Conservation (phyloP, 2,329 filamentous ascomycete genomes). For the Ophiocordyceps camponoti-saundersi region DNA sequence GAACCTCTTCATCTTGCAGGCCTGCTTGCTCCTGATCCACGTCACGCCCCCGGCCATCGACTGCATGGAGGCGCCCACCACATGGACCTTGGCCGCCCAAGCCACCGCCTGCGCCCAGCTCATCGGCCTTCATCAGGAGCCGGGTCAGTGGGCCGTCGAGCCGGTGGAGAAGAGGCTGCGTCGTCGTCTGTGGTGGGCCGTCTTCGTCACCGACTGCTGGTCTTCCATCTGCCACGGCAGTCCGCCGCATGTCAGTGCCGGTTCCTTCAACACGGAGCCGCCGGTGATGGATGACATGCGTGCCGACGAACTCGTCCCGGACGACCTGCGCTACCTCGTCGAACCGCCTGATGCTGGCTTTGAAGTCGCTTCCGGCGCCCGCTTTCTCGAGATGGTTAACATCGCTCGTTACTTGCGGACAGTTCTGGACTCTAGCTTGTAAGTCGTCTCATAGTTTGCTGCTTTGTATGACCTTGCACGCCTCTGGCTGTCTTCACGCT, state of each 20-base stretch:
- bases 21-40: conserved; percentile 26
- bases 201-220: conserved; percentile 25
- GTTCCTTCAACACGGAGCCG: conserved; percentile 21
- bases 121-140: conserved; percentile 26
- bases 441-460: conserved; percentile 4
- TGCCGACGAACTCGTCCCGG: conserved; percentile 23
- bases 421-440: conserved; percentile 18
- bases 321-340: conserved; percentile 16
- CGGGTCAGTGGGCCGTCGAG: conserved; percentile 22
- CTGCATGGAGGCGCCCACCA: conserved; percentile 27
- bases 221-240: conserved; percentile 28
- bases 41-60: conserved; percentile 25
- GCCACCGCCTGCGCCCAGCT: conserved; percentile 26
- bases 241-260: conserved; percentile 23
- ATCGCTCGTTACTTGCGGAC: conserved; percentile 14
- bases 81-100: conserved; percentile 25
- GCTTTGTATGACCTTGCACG: neutral
- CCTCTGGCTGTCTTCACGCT: neutral
- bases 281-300: conserved; percentile 23
- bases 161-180: conserved; percentile 24
- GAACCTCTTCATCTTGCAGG: conserved; percentile 27
- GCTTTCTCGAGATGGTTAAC: conserved; percentile 18
- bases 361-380: conserved; percentile 16
- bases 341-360: conserved; percentile 15
- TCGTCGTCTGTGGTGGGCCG: conserved; percentile 28